These are phyloP conservation scores for Cordyceps farinosa DNA, from an alignment of 2,329 filamentous ascomycete species.

Conservation along the genomic window DNA sequence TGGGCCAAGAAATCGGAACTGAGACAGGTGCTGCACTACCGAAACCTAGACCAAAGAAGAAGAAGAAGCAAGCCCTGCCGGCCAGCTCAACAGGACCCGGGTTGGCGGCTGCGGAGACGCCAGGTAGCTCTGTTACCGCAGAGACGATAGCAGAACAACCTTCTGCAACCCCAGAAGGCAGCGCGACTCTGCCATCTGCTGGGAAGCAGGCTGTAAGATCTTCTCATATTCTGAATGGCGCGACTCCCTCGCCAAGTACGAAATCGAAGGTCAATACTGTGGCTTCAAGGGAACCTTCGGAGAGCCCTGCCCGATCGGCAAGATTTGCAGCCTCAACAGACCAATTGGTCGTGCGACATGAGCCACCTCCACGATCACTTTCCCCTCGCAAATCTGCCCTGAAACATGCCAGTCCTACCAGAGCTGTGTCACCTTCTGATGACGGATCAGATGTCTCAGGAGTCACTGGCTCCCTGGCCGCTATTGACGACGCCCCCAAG, in stretches of 20 bases:
- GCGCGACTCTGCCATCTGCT: not conserved
- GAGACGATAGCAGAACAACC: not conserved
- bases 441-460: constrained; percentile 44
- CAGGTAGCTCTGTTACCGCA: not conserved
- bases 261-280: constrained; percentile 23
- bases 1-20: constrained; percentile 9
- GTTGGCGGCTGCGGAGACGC: not conserved
- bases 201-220: not conserved
- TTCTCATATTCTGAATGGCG: not conserved
- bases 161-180: not conserved
- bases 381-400: constrained; percentile 76
- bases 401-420: constrained; percentile 57
- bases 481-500: constrained; percentile 49
- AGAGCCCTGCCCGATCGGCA: constrained; percentile 64
- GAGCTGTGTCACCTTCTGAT: constrained; percentile 50
- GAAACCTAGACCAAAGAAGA: constrained; percentile 16
- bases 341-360: constrained; percentile 57
- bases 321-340: constrained; percentile 61
- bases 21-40: not conserved
- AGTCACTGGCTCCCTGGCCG: constrained; percentile 25
- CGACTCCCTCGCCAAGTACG: constrained; percentile 16
- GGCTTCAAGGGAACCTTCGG: constrained; percentile 40
- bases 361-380: constrained; percentile 65
- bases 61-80: constrained; percentile 11
- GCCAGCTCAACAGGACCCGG: not conserved